Evolutionary conservation across 139 green algal genomes (phyloP), one percentile per base, ranked within the genome.

Genomic region (Closterium sp.): DNA sequence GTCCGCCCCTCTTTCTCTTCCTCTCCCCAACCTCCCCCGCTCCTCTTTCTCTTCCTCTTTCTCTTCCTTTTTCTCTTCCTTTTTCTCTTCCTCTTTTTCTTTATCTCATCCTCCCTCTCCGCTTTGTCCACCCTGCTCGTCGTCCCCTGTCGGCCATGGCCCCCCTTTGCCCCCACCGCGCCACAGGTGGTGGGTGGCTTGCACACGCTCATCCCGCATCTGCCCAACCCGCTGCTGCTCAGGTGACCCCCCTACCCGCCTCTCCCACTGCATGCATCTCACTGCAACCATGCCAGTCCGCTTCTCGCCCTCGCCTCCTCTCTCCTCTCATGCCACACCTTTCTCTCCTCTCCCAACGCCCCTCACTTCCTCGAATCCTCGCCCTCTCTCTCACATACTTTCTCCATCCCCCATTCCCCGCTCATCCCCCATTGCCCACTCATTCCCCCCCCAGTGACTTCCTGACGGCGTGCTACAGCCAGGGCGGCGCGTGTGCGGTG

Each of bases 381-480:
- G 8, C 25, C n/a, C 8, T 32, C 28, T 86, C 1, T 85, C 83
- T 32, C n/a, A n/a, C n/a, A n/a, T n/a, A n/a, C n/a, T n/a, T n/a
- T n/a, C n/a, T n/a, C n/a, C n/a, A n/a, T n/a, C 28, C 55, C 55
- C 12, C 25, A 19, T 86, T 25, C n/a, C 28, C 30, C 83, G 21
- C 5, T 34, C 28, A 25, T 86, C 6, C 83, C n/a, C 28, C 83
- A 21, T 25, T 10, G 0, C 28, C 83, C 8, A 64, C 69, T 9
- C 0, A 94, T 98, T 19, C 96, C 98, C 88, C 96, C 98, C 95
- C 64, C 90, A 94, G 95, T 1, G 98, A 99, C 96, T 98, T 99
- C 93, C 95, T 99, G 34, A 97, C 96, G 5, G 66, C 95, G 85
- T 94, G 95, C 0, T 90, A 98, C 69, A 94, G 97, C 93, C 91